Evolutionary conservation across 768 basidiomycete species (phyloP).

Genomic region (Lactifluus rugatus): DNA sequence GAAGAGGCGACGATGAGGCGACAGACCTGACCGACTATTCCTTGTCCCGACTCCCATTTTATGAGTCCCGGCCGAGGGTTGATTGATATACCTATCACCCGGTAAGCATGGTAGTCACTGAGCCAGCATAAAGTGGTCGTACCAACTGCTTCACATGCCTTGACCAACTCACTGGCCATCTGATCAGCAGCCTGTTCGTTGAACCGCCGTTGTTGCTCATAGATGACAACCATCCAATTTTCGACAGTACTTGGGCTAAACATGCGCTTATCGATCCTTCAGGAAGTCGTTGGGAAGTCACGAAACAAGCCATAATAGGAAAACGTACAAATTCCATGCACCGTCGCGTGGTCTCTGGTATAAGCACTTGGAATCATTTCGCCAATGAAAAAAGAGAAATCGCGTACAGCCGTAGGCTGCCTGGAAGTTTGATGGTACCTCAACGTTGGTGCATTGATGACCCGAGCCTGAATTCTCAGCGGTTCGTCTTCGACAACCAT

Average conservation of each 20-base stretch:
- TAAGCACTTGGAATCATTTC: not conserved
- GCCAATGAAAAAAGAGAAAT: not conserved
- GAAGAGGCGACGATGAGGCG: not conserved
- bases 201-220: slow-evolving; percentile 55
- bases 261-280: slow-evolving; percentile 65
- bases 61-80: slow-evolving; percentile 36
- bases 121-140: slow-evolving; percentile 23
- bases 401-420: slow-evolving; percentile 48
- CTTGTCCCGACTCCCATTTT: slow-evolving; percentile 50
- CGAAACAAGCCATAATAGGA: too few species aligned
- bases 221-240: slow-evolving; percentile 57
- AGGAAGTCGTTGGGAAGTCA: not conserved
- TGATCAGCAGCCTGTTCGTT: slow-evolving; percentile 36
- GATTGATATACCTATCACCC: slow-evolving; percentile 48
- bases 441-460: slow-evolving; percentile 54
- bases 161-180: slow-evolving; percentile 45
- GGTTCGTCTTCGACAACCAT: slow-evolving; percentile 50
- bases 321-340: slow-evolving; percentile 64
- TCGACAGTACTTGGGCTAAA: slow-evolving; percentile 43
- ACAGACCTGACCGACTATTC: slow-evolving; percentile 29
- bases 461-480: slow-evolving; percentile 48
- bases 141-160: slow-evolving; percentile 50
- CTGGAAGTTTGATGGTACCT: slow-evolving; percentile 52
- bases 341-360: slow-evolving; percentile 52
- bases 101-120: not conserved